Evolutionary conservation across 768 basidiomycete genomes (phyloP), one percentile per base, ranked within the genome.

Genomic region (Mrakia blollopis): DNA sequence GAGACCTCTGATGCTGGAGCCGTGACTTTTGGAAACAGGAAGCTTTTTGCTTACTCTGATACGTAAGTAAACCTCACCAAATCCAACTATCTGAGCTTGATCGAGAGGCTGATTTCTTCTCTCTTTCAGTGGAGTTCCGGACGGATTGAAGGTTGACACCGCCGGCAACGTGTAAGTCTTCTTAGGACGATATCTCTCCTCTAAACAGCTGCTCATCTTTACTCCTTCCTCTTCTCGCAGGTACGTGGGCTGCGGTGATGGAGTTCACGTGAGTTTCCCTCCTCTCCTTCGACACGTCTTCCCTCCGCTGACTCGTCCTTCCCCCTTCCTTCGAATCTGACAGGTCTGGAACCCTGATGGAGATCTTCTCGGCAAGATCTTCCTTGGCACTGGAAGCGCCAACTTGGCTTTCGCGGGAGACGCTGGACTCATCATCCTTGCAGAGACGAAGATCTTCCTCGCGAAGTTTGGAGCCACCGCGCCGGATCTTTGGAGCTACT

Each of bases 111-210:
- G n/a, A 28, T 13, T 62, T 25, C 90, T 8, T 85, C 90, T 23
- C 89, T 91, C 79, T 89, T 90, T 0, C 91, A 85, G 89, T 30
- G 91, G 90, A 0, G 83, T 89, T 41, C 87, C 90, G 9, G 90
- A 91, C 77, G 91, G 91, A 16, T 82, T 91, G 14, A 88, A 89
- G 80, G 85, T 90, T 0, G 91, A 92, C 80, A 84, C 84, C 6
- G 81, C 85, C 0, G 89, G 89, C 0, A 91, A 91, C 78, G 87
- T 92, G 0, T 92, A n/a, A 9, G 52, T 54, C 25, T 25, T 3
- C 52, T 23, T n/a, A n/a, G n/a, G n/a, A n/a, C n/a, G n/a, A n/a
- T n/a, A n/a, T n/a, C n/a, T 54, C 25, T 9, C 4, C 8, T 54
- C 3, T n/a, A 6, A 21, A 23, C 14, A 23, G 6, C 52, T 54